phyloP scores from a whole-genome alignment of 2,329 filamentous ascomycete genomes.

The Verticillium longisporum region DNA sequence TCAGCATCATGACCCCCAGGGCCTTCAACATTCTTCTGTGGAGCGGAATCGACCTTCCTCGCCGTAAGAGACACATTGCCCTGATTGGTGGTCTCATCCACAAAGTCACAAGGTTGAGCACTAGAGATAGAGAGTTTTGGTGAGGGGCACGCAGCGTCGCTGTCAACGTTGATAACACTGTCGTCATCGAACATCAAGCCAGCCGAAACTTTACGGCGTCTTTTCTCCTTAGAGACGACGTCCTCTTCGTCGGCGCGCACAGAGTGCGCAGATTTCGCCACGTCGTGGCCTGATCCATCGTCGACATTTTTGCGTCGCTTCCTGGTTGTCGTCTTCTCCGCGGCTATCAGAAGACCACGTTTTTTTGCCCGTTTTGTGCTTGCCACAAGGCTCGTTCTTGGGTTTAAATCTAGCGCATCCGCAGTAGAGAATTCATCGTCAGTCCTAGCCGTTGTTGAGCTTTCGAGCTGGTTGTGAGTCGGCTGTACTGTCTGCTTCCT shows the following conservation, averaged over 20 bases:
- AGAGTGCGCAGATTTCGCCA: background rate
- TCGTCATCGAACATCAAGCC: background rate
- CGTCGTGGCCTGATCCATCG: background rate
- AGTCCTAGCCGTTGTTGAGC: background rate
- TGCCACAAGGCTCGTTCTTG: constrained; percentile 38
- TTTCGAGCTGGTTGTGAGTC: background rate
- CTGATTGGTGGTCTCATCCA: background rate
- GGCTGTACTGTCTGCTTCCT: background rate
- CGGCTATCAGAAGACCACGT: constrained; percentile 39
- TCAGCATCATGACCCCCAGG: background rate
- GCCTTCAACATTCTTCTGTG: background rate
- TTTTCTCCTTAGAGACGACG: background rate
- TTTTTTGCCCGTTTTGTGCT: constrained; percentile 24
- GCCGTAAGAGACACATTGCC: background rate
- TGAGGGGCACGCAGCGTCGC: background rate
- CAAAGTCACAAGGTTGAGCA: background rate
- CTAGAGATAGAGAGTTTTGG: background rate
- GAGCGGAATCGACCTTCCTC: background rate
- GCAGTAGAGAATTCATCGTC: background rate
- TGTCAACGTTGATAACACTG: background rate
- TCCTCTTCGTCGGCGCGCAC: background rate
- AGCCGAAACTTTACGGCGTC: background rate
- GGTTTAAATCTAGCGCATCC: constrained; percentile 13
- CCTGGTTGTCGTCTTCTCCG: constrained; percentile 21
- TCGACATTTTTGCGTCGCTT: background rate